A percentile compares a stretch with the other conserved stretches of the same genome.
phyloP scores from a whole-genome alignment of 345 rosid species.

The Excoecaria cochinchinensis region DNA sequence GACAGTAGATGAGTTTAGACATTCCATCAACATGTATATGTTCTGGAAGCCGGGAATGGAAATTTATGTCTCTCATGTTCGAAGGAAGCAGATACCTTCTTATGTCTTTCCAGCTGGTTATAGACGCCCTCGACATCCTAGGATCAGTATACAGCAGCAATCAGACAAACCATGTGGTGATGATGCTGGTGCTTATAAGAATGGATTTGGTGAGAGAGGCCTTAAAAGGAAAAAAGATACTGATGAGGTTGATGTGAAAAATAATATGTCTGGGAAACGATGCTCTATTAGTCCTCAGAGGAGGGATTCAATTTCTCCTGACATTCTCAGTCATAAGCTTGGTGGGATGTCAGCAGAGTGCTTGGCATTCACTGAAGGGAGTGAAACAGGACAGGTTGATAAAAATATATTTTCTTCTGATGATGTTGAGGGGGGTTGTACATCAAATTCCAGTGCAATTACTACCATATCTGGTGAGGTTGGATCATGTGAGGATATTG shows the following conservation, averaged over 20 bases:
- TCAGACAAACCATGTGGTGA: constrained; percentile 29
- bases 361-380: constrained; percentile 5
- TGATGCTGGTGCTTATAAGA: constrained; percentile 29
- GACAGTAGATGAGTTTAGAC: constrained; percentile 57
- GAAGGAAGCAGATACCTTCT: constrained; percentile 55
- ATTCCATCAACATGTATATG: constrained; percentile 46
- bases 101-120: constrained; percentile 55
- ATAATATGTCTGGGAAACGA: constrained; percentile 29
- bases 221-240: constrained; percentile 48
- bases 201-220: constrained; percentile 29
- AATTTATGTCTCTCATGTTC: constrained; percentile 62
- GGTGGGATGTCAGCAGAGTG: constrained; percentile 5
- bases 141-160: constrained; percentile 25
- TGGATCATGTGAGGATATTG: constrained; percentile 41
- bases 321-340: constrained; percentile 24
- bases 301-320: constrained; percentile 35
- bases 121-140: constrained; percentile 34
- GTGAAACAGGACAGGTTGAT: background rate
- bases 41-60: constrained; percentile 78
- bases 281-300: constrained; percentile 30
- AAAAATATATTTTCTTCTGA: constrained; percentile 5
- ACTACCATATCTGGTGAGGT: constrained; percentile 30
- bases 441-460: constrained; percentile 33
- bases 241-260: constrained; percentile 25
- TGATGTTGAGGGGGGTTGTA: constrained; percentile 14